phyloP scores from a whole-genome alignment of 306 rosid genomes.

The Gastrolobium villosum region DNA sequence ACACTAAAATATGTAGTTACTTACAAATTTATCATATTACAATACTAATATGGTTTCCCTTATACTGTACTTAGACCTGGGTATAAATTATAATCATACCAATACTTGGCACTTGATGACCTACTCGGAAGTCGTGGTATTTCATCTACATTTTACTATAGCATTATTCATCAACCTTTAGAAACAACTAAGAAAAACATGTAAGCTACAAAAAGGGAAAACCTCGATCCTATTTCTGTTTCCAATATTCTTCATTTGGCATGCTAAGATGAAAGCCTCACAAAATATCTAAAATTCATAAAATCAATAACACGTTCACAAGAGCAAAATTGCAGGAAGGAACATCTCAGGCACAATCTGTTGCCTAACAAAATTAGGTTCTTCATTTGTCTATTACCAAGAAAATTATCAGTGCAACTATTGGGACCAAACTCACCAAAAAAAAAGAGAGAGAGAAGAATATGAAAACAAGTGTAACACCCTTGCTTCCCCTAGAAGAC shows the following conservation, averaged over 20 bases:
- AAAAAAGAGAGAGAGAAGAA: neutral
- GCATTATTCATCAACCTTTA: too few species aligned
- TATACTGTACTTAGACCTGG: too few species aligned
- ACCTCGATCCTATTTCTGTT: too few species aligned
- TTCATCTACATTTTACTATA: too few species aligned
- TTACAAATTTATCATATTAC: too few species aligned
- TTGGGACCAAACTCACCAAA: neutral
- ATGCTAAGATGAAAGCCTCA: neutral
- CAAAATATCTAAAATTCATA: slow-evolving; percentile 31
- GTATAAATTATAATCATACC: too few species aligned
- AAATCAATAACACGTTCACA: slow-evolving; percentile 11
- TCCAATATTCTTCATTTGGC: neutral
- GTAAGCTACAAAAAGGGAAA: too few species aligned
- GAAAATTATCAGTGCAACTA: neutral
- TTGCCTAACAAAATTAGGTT: slow-evolving; percentile 23
- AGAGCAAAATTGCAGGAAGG: slow-evolving; percentile 11
- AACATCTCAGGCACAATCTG: neutral
- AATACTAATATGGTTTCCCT: too few species aligned
- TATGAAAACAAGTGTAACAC: slow-evolving; percentile 8
- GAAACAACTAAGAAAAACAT: too few species aligned
- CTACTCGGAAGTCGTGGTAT: too few species aligned
- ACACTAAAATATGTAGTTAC: too few species aligned
- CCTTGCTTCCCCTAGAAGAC: slow-evolving; percentile 38
- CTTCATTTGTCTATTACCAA: slow-evolving; percentile 7
- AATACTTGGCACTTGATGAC: too few species aligned